phyloP scores from a whole-genome alignment of 495 filamentous ascomycete species.

The Daldinia loculata region DNA sequence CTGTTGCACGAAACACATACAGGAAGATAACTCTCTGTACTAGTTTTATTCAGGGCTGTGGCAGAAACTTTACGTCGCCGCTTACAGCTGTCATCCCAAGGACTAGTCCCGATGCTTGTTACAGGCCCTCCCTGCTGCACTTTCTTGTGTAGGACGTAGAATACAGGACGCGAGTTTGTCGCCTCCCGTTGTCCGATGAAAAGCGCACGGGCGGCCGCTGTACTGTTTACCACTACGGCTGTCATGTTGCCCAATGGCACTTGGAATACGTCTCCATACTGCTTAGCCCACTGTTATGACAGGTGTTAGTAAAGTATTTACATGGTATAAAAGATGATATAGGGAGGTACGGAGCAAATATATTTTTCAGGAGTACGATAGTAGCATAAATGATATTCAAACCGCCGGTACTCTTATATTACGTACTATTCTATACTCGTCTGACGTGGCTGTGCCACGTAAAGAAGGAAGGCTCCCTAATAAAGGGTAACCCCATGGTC shows the following conservation, averaged over 20 bases:
- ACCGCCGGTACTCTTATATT: conserved; percentile 12
- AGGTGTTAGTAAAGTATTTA: not conserved
- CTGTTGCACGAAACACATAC: not conserved
- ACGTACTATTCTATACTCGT: conserved; percentile 60
- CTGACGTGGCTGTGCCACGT: conserved; percentile 48
- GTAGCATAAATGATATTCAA: not conserved
- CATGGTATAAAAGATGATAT: not conserved
- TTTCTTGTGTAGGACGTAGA: conserved; percentile 77
- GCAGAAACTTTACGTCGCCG: conserved; percentile 74
- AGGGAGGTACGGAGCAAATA: no score
- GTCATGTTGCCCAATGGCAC: conserved; percentile 72
- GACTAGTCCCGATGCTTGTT: conserved; percentile 77
- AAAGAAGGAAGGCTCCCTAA: conserved; percentile 71
- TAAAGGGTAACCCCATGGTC: conserved; percentile 69
- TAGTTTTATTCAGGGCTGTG: conserved; percentile 74
- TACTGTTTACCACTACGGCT: conserved; percentile 75
- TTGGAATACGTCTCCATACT: conserved; percentile 73
- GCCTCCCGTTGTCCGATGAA: conserved; percentile 78
- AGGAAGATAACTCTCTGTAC: conserved; percentile 74
- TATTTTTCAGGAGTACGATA: no score
- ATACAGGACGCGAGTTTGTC: conserved; percentile 74
- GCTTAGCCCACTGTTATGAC: conserved; percentile 23
- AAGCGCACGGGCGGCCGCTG: conserved; percentile 71
- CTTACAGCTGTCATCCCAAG: conserved; percentile 80
- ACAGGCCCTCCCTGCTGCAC: conserved; percentile 67